Conservation (phyloP, 2,329 filamentous ascomycete genomes). For the Amesomyces nigricolor region DNA sequence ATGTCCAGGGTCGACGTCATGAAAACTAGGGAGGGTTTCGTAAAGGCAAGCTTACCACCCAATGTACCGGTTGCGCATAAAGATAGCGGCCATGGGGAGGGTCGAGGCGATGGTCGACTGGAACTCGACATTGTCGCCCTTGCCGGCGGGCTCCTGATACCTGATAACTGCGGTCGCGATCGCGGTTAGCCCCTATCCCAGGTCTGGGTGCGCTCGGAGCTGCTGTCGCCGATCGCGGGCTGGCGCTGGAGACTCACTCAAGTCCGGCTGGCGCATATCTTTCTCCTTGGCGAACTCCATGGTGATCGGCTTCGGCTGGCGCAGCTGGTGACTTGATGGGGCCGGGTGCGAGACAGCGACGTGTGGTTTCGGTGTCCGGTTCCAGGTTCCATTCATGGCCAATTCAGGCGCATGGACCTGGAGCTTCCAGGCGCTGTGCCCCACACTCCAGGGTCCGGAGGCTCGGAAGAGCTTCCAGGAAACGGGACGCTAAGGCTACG, state of each 20-base stretch:
- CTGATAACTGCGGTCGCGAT: conserved; percentile 63
- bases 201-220: neutral
- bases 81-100: conserved; percentile 93
- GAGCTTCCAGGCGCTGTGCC: neutral
- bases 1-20: neutral
- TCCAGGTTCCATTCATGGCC: neutral
- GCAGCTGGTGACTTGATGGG: neutral
- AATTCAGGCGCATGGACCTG: neutral
- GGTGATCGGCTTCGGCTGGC: conserved; percentile 9
- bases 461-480: too few relatives aligned
- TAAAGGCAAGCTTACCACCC: conserved; percentile 48
- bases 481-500: too few relatives aligned
- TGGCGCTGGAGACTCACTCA: conserved; percentile 33
- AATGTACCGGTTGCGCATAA: conserved; percentile 79
- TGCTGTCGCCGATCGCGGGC: neutral
- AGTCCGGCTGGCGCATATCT: conserved; percentile 41
- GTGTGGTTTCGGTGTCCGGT: conserved; percentile 2
- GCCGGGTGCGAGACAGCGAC: neutral
- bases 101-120: conserved; percentile 67
- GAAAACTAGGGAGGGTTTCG: neutral
- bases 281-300: conserved; percentile 38
- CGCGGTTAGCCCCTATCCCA: conserved; percentile 3
- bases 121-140: conserved; percentile 62
- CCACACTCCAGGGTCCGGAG: conserved; percentile 1
- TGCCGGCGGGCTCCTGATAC: conserved; percentile 69